phyloP scores from a whole-genome alignment of 2,329 filamentous ascomycete species.

The Teratosphaeria viscida region DNA sequence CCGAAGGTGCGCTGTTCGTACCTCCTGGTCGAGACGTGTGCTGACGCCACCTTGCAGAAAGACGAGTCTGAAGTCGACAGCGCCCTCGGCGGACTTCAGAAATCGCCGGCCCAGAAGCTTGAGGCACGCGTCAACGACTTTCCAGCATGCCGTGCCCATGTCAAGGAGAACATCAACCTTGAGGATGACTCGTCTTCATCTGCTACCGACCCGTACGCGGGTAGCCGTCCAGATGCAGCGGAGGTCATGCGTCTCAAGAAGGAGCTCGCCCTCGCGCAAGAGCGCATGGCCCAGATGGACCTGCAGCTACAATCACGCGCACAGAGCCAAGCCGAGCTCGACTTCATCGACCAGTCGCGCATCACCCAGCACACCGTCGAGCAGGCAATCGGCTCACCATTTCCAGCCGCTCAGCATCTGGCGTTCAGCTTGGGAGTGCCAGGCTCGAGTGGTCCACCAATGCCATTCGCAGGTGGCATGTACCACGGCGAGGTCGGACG shows the following conservation, averaged over 20 bases:
- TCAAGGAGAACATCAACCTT: constrained; percentile 2
- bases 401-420: constrained; percentile 19
- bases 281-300: constrained; percentile 59
- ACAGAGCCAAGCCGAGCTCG: constrained; percentile 25
- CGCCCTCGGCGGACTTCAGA: constrained; percentile 6
- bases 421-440: constrained; percentile 18
- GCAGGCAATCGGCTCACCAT: constrained; percentile 30
- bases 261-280: constrained; percentile 60
- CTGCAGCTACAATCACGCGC: constrained; percentile 44
- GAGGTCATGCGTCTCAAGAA: constrained; percentile 60
- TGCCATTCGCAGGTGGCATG: neutral
- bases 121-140: constrained; percentile 65
- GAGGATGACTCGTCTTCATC: constrained; percentile 24
- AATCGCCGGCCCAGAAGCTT: constrained; percentile 27
- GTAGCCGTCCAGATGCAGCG: constrained; percentile 33
- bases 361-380: constrained; percentile 50
- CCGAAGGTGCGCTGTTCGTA: constrained; percentile 4
- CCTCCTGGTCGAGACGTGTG: neutral
- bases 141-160: constrained; percentile 35
- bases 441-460: neutral
- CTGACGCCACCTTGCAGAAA: constrained; percentile 3
- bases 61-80: neutral
- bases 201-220: constrained; percentile 22
- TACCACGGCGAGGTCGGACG: constrained; percentile 1
- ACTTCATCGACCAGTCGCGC: constrained; percentile 44